These are phyloP conservation scores for Paraphaeosphaeria sporulosa DNA, from an alignment of 2,329 filamentous ascomycete species.

Conservation along the genomic window DNA sequence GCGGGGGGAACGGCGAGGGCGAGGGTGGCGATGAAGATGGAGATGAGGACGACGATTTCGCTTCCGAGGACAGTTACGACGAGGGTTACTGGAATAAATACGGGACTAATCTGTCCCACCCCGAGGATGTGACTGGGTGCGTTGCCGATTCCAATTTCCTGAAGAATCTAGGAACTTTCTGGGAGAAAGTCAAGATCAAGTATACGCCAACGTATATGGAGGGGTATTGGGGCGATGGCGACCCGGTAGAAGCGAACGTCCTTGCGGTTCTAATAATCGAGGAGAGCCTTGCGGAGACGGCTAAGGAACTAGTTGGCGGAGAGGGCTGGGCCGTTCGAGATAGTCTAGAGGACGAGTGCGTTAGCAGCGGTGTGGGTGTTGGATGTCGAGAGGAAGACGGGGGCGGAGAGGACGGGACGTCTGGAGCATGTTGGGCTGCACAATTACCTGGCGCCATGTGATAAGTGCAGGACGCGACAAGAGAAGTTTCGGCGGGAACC, in stretches of 20 bases:
- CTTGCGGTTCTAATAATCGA: not conserved
- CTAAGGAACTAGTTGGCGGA: slow-evolving; percentile 4
- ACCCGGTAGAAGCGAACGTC: slow-evolving; percentile 3
- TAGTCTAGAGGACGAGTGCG: not conserved
- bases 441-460: not conserved
- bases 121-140: not conserved
- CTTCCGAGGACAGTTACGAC: not conserved
- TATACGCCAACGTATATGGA: slow-evolving; percentile 13
- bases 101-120: slow-evolving; percentile 3
- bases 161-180: not conserved
- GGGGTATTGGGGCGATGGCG: slow-evolving; percentile 3
- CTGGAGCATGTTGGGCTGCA: slow-evolving; percentile 4
- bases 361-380: not conserved
- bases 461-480: not conserved
- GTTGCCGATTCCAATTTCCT: slow-evolving; percentile 8
- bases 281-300: not conserved
- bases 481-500: slow-evolving; percentile 1
- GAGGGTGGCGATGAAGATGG: not conserved
- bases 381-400: not conserved
- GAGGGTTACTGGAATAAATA: slow-evolving; percentile 7
- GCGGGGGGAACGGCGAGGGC: not conserved
- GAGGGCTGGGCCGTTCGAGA: slow-evolving; percentile 5
- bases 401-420: not conserved
- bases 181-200: slow-evolving; percentile 10
- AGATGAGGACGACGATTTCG: not conserved